These are phyloP conservation scores for Paecilomyces fulvus DNA, from an alignment of 2,329 filamentous ascomycete species.

Conservation along the genomic window DNA sequence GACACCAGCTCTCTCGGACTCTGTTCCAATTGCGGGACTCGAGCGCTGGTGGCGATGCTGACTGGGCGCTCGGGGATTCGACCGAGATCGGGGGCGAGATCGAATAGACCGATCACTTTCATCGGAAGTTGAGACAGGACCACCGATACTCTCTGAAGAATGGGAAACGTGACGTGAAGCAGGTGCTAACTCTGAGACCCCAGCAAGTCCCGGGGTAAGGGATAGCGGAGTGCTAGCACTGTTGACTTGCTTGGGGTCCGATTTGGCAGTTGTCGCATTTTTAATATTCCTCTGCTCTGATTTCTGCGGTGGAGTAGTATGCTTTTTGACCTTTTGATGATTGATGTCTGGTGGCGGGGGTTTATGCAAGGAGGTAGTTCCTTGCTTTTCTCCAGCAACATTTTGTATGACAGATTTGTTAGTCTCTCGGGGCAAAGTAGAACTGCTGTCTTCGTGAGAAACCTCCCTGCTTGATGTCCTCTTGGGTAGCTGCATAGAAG, in stretches of 20 bases:
- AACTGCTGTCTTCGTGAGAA: slow-evolving; percentile 12
- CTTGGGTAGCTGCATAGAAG: slow-evolving; percentile 20
- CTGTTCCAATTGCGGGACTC: slow-evolving; percentile 14
- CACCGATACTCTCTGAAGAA: slow-evolving; percentile 11
- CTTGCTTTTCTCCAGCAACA: slow-evolving; percentile 10
- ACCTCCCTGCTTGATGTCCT: slow-evolving; percentile 20
- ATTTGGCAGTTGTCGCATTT: slow-evolving; percentile 5
- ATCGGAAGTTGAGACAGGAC: slow-evolving; percentile 20
- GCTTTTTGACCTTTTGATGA: slow-evolving; percentile 9
- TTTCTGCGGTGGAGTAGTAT: slow-evolving; percentile 3
- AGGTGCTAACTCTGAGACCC: not conserved
- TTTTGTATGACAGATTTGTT: slow-evolving; percentile 13
- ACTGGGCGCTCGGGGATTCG: slow-evolving; percentile 17
- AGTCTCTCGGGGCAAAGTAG: slow-evolving; percentile 14
- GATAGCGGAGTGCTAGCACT: not conserved
- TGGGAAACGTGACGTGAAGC: slow-evolving; percentile 2
- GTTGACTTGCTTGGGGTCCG: not conserved
- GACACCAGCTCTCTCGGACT: slow-evolving; percentile 31
- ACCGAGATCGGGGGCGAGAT: slow-evolving; percentile 18
- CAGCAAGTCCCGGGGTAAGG: not conserved
- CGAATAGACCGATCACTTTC: slow-evolving; percentile 19
- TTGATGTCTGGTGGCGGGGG: slow-evolving; percentile 14
- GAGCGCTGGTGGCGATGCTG: slow-evolving; percentile 13
- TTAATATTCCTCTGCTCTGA: not conserved
- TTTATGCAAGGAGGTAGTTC: slow-evolving; percentile 12